These are phyloP conservation scores for Xylaria sp. DNA, from an alignment of 2,329 filamentous ascomycete species.

Conservation along the genomic window DNA sequence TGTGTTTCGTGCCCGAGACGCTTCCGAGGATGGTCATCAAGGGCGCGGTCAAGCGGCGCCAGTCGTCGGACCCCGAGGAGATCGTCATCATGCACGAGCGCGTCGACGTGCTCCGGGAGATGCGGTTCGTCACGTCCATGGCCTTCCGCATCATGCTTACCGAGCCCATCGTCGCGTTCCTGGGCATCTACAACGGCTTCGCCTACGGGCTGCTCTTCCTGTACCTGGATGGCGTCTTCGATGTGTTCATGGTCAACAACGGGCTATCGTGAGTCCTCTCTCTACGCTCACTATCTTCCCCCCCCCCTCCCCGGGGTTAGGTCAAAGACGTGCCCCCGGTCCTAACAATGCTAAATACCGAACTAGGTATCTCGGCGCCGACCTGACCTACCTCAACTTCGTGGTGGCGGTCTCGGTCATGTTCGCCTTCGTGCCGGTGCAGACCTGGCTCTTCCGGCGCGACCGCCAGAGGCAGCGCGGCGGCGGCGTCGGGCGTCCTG, in stretches of 20 bases:
- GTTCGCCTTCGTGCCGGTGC: conserved; percentile 45
- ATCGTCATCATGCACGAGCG: conserved; percentile 38
- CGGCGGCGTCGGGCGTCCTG: conserved; percentile 40
- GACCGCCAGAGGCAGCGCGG: conserved; percentile 42
- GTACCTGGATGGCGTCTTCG: conserved; percentile 46
- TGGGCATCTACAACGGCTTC: conserved; percentile 46
- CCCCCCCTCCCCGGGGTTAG: no score
- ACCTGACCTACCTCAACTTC: conserved; percentile 47
- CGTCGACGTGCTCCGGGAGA: conserved; percentile 42
- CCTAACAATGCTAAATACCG: conserved; percentile 1
- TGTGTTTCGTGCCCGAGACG: conserved; percentile 45
- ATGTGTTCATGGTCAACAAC: conserved; percentile 47
- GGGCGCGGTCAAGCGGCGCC: conserved; percentile 37
- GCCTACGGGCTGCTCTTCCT: conserved; percentile 46
- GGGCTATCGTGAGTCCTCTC: conserved; percentile 38
- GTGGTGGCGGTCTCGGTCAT: conserved; percentile 45
- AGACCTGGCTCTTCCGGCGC: conserved; percentile 44
- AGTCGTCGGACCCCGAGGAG: conserved; percentile 36
- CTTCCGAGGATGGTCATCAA: conserved; percentile 44
- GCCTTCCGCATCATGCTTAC: conserved; percentile 46
- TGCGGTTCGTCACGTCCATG: conserved; percentile 46
- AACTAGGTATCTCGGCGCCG: conserved; percentile 39
- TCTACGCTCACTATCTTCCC: no score
- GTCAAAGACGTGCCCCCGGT: background rate
- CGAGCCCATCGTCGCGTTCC: conserved; percentile 44